These are phyloP conservation scores for Phytopythium mirpurense DNA, from an alignment of 352 stramenopile species.

Conservation along the genomic window DNA sequence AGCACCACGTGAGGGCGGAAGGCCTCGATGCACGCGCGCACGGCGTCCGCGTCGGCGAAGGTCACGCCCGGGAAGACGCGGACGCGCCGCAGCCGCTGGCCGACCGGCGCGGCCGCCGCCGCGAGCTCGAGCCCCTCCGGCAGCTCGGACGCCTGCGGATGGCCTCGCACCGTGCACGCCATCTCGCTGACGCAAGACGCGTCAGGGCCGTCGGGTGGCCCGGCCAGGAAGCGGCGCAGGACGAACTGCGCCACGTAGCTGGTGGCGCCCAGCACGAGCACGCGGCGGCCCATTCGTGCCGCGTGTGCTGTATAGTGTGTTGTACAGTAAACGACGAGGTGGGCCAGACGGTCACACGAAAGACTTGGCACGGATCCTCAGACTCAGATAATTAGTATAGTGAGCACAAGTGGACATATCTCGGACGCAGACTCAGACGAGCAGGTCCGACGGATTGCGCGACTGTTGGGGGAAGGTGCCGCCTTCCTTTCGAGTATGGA, in stretches of 20 bases:
- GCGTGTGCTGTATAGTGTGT: neutral
- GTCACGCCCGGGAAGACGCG: constrained; percentile 39
- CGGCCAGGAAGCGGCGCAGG: constrained; percentile 23
- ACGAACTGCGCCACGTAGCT: constrained; percentile 72
- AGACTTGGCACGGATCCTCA: neutral
- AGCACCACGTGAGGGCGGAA: constrained; percentile 41
- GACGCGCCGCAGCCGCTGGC: constrained; percentile 11
- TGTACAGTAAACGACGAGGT: no score
- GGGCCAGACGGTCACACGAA: no score
- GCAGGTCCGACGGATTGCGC: neutral
- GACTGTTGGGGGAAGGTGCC: no score
- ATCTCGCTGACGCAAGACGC: constrained; percentile 8
- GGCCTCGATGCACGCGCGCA: constrained; percentile 26
- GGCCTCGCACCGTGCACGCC: constrained; percentile 34
- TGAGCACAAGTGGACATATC: neutral
- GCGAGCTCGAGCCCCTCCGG: constrained; percentile 21
- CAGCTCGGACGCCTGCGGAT: constrained; percentile 10
- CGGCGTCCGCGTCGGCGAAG: constrained; percentile 17
- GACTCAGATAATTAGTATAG: constrained; percentile 4
- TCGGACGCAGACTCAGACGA: neutral
- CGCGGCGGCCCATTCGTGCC: constrained; percentile 16
- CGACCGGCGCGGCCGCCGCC: neutral
- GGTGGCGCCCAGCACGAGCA: constrained; percentile 51
- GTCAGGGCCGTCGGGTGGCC: neutral
- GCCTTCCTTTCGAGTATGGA: no score